A percentile compares a stretch with the other conserved stretches of the same genome.
Conservation (phyloP, 495 filamentous ascomycete species). For the Aspergillus coremiiformis region DNA sequence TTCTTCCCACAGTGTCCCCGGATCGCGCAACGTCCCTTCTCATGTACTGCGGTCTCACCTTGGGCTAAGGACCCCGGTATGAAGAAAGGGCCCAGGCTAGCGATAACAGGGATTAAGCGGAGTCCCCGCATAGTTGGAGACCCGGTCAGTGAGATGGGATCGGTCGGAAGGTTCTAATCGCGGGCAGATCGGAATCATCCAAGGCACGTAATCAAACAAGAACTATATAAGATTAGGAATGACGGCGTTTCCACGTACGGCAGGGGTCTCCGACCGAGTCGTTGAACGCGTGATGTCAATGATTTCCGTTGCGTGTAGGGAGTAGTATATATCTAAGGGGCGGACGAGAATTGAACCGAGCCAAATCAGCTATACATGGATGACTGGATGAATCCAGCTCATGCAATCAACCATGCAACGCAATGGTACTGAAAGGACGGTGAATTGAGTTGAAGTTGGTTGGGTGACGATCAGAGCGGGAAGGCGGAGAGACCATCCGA, state of each 20-base stretch:
- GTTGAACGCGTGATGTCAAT: neutral
- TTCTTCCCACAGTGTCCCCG: slow-evolving; percentile 86
- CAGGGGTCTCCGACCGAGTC: neutral
- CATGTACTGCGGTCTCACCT: slow-evolving; percentile 60
- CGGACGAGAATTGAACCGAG: neutral
- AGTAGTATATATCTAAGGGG: neutral
- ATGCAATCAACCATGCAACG: neutral
- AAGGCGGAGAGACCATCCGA: neutral
- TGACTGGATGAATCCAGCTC: neutral
- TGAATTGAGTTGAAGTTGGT: neutral
- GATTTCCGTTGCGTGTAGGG: neutral
- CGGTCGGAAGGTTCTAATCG: neutral
- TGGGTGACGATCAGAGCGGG: neutral
- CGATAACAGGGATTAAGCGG: slow-evolving; percentile 22
- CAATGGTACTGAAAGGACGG: neutral
- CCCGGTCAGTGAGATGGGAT: neutral
- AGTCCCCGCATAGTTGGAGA: slow-evolving; percentile 30
- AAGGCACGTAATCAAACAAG: neutral
- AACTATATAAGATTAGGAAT: neutral
- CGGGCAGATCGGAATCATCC: neutral
- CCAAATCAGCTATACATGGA: neutral
- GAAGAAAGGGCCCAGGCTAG: slow-evolving; percentile 26
- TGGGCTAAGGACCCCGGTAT: slow-evolving; percentile 24
- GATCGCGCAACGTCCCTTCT: slow-evolving; percentile 84
- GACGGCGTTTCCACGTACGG: neutral